Percentiles rank a stretch among this genome's conserved stretches.
These are phyloP conservation scores for Salix arbutifolia DNA, from an alignment of 345 rosid genomes.

Conservation along the genomic window DNA sequence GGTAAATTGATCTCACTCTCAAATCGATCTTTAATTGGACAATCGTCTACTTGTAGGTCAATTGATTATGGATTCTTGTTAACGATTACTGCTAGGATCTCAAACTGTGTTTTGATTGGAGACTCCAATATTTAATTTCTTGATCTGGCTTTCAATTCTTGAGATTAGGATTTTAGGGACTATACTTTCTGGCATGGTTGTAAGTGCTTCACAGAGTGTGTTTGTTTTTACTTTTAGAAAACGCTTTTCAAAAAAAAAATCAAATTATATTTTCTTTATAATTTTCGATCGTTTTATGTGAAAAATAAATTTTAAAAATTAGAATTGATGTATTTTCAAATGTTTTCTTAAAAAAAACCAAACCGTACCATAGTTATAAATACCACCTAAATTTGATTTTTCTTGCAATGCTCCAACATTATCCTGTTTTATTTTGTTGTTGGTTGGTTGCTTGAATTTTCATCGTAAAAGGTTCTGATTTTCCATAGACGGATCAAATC, in stretches of 20 bases:
- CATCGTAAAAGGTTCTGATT: not conserved
- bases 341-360: too few relatives aligned
- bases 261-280: too few relatives aligned
- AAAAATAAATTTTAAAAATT: too few relatives aligned
- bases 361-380: too few relatives aligned
- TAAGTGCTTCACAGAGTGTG: not conserved
- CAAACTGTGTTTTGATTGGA: not conserved
- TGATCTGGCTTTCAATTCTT: not conserved
- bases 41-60: not conserved
- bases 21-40: not conserved
- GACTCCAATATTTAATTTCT: not conserved
- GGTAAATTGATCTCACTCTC: not conserved
- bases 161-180: not conserved
- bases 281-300: too few relatives aligned
- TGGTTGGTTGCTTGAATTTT: not conserved
- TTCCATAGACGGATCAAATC: too few relatives aligned
- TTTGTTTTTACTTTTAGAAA: too few relatives aligned
- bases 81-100: not conserved
- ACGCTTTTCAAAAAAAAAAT: too few relatives aligned
- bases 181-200: not conserved
- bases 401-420: not conserved
- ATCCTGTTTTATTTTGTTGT: not conserved
- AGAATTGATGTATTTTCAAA: too few relatives aligned
- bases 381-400: not conserved
- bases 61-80: not conserved